Base-by-base conservation (phyloP, 257 asterid species). In the Echites panduratus region DNA sequence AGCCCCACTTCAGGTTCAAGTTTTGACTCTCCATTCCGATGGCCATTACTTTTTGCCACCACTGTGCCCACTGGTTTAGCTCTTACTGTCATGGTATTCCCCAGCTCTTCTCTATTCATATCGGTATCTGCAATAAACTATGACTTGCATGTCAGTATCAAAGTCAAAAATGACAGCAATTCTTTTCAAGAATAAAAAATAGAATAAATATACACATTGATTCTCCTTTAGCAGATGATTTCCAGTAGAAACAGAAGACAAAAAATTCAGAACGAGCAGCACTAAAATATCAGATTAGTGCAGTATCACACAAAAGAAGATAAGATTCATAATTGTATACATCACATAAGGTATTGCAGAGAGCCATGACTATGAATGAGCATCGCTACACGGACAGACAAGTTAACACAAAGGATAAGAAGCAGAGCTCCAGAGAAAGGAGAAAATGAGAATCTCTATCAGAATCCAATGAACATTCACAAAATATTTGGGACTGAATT, bases 1-100 rank as follows among this genome's bases (percentile, higher is more conserved):
- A 88, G 82, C 58, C 98, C 98, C 17, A 82, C 89, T 5, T 74
- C 82, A 24, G 90, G 98, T 77, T 90, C 97, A 76, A 82, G 82
- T 68, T 73, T 84, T 41, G 96, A 85, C 75, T 87, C 88, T 73
- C 89, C 90, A 56, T 74, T 90, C 45, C 84, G 82, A 68, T 84
- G 84, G 44, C 87, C 92, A 76, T 83, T 88, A 65, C 71, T 81
- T 73, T 82, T 87, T 9, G 83, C 58, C 72, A 87, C 54, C 56
- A 69, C 78, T 68, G 81, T 78, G 69, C 83, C 72, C 66, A 86
- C 70, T 57, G 96, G 88, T 84, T 82, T 89, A 50, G 90, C 86
- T 81, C 86, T 86, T 56, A 93, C 85, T 58, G 89, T 85, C 94
- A 87, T 81, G 70, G 82, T 71, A 68, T 79, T 81, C 71, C 86